phyloP scores from a whole-genome alignment of 2,329 filamentous ascomycete species.

The Fusarium guadeloupense region DNA sequence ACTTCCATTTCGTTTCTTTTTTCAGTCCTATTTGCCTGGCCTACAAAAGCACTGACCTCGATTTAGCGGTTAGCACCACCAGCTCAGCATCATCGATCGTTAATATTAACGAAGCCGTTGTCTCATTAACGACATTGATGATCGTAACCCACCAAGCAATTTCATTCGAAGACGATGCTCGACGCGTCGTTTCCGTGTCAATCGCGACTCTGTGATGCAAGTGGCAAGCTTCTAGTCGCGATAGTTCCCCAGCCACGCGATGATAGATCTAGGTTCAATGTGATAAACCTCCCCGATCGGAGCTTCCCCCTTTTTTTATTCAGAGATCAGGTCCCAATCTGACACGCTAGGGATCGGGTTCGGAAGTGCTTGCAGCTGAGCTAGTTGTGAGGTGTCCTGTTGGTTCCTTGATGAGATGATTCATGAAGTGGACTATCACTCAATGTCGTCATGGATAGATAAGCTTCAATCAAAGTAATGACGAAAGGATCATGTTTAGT shows the following conservation, averaged over 20 bases:
- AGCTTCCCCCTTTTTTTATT: not conserved
- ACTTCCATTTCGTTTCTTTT: not conserved
- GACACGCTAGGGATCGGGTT: constrained; percentile 10
- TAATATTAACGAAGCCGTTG: not conserved
- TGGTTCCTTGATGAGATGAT: constrained; percentile 28
- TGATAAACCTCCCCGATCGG: constrained; percentile 23
- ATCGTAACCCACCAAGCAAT: constrained; percentile 5
- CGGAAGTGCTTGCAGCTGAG: constrained; percentile 18
- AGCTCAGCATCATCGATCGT: constrained; percentile 23
- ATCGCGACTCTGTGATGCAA: constrained; percentile 10
- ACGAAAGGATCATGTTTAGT: constrained; percentile 2
- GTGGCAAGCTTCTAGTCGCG: not conserved
- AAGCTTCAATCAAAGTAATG: constrained; percentile 14
- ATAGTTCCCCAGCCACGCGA: constrained; percentile 21
- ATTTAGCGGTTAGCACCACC: constrained; percentile 5
- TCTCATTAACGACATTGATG: constrained; percentile 11
- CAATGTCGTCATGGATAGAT: constrained; percentile 41
- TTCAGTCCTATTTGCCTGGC: not conserved
- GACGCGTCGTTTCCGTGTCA: not conserved
- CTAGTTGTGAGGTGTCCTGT: constrained; percentile 1
- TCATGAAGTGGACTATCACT: constrained; percentile 23
- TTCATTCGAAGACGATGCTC: not conserved
- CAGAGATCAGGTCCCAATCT: not conserved
- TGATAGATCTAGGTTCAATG: constrained; percentile 2
- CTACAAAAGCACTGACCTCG: constrained; percentile 9